phyloP scores from a whole-genome alignment of 176 grass and related monocot species.

The Aegilops longissima region DNA sequence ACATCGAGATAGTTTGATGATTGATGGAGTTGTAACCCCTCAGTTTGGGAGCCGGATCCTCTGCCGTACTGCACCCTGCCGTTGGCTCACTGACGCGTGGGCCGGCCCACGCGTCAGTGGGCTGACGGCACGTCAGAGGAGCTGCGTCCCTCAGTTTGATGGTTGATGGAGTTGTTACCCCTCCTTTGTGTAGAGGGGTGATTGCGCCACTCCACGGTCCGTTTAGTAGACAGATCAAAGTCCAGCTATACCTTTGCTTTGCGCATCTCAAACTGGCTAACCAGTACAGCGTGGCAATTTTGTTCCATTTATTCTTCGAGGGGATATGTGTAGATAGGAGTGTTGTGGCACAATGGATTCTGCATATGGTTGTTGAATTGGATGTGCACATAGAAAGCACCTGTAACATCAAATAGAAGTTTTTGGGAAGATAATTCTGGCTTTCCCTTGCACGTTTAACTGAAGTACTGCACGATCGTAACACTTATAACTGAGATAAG shows the following conservation, averaged over 20 bases:
- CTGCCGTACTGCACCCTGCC: too few species aligned
- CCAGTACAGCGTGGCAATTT: slow-evolving; percentile 7
- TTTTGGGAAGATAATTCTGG: neutral
- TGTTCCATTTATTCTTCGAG: neutral
- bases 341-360: neutral
- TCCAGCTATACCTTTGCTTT: neutral
- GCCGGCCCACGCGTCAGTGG: too few species aligned
- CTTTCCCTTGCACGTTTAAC: neutral
- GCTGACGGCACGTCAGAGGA: too few species aligned
- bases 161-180: neutral
- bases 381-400: slow-evolving; percentile 39
- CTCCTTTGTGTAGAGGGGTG: slow-evolving; percentile 22
- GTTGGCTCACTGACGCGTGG: too few species aligned
- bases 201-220: neutral
- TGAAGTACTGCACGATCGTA: too few species aligned
- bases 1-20: slow-evolving; percentile 60
- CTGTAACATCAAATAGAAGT: slow-evolving; percentile 4
- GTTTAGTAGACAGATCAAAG: neutral
- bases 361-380: neutral
- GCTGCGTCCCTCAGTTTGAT: slow-evolving; percentile 33
- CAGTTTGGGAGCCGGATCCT: too few species aligned
- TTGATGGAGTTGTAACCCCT: neutral
- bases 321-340: neutral
- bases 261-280: slow-evolving; percentile 8
- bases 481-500: too few species aligned